These are phyloP conservation scores for Hypoxylon cercidicola DNA, from an alignment of 495 filamentous ascomycete genomes.

Conservation along the genomic window DNA sequence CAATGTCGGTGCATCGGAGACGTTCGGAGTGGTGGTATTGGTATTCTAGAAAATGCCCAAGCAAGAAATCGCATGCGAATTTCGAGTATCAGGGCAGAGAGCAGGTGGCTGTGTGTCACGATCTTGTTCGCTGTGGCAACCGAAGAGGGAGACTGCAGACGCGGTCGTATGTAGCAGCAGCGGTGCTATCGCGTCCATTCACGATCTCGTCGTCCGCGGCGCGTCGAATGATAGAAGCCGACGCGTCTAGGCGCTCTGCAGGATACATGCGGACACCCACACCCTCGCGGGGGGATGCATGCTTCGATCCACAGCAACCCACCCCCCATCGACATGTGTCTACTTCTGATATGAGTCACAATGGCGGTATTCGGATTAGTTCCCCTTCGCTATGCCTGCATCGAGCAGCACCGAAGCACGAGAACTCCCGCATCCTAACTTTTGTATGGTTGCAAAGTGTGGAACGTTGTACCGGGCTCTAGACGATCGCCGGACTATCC, in stretches of 20 bases:
- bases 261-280: slow-evolving; percentile 24
- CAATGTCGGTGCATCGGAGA: neutral
- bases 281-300: slow-evolving; percentile 28
- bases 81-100: slow-evolving; percentile 38
- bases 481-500: slow-evolving; percentile 28
- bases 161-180: slow-evolving; percentile 40
- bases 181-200: slow-evolving; percentile 41
- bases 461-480: slow-evolving; percentile 31
- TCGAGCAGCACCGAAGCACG: slow-evolving; percentile 17
- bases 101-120: slow-evolving; percentile 32
- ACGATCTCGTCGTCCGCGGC: slow-evolving; percentile 24
- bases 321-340: slow-evolving; percentile 40
- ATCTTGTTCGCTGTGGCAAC: slow-evolving; percentile 40
- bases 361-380: slow-evolving; percentile 31
- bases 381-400: slow-evolving; percentile 23
- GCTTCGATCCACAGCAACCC: slow-evolving; percentile 23
- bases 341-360: slow-evolving; percentile 43
- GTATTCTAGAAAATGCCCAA: slow-evolving; percentile 28
- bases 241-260: slow-evolving; percentile 25
- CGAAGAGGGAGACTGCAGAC: slow-evolving; percentile 7
- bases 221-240: slow-evolving; percentile 34
- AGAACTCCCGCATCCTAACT: slow-evolving; percentile 6
- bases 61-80: slow-evolving; percentile 3
- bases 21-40: neutral
- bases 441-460: neutral